Evolutionary conservation across 2,329 filamentous ascomycete species (phyloP).

Genomic region (Neodidymelliopsis sp.): DNA sequence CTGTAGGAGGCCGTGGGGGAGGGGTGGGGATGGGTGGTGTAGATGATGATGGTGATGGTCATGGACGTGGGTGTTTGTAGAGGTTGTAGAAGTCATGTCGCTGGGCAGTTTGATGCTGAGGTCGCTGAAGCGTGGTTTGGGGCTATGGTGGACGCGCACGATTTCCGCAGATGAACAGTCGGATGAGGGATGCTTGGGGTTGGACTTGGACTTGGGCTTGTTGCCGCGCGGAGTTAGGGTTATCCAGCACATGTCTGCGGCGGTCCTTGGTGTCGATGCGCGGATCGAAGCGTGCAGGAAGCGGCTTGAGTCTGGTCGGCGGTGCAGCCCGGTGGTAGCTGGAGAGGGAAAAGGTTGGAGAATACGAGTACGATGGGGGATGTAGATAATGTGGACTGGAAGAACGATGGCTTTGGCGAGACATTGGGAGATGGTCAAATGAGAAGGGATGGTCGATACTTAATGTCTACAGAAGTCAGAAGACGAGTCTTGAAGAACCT

Average conservation of each 20-base stretch:
- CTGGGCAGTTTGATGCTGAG: conserved; percentile 34
- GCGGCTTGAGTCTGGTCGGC: conserved; percentile 27
- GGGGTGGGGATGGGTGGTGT: conserved; percentile 28
- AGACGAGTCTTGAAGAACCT: conserved; percentile 19
- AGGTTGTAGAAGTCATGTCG: conserved; percentile 8
- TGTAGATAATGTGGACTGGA: conserved; percentile 24
- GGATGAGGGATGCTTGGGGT: too few relatives aligned
- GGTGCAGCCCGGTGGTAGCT: conserved; percentile 34
- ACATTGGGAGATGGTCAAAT: conserved; percentile 28
- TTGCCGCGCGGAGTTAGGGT: conserved; percentile 37
- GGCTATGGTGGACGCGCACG: conserved; percentile 37
- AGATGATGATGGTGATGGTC: conserved; percentile 18
- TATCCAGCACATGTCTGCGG: conserved; percentile 42
- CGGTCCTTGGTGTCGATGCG: conserved; percentile 4
- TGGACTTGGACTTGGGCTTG: conserved; percentile 23
- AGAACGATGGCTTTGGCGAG: conserved; percentile 23
- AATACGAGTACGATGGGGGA: conserved; percentile 31
- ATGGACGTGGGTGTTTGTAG: conserved; percentile 7
- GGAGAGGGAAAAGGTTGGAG: conserved; percentile 25
- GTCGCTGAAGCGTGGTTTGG: conserved; percentile 30
- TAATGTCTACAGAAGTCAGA: conserved; percentile 22
- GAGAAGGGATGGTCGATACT: conserved; percentile 22
- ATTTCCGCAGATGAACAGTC: conserved; percentile 29
- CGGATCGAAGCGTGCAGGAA: conserved; percentile 31
- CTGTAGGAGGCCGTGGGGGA: conserved; percentile 22